Evolutionary conservation across 345 rosid genomes (phyloP).

Genomic region (Ceriops tagal): DNA sequence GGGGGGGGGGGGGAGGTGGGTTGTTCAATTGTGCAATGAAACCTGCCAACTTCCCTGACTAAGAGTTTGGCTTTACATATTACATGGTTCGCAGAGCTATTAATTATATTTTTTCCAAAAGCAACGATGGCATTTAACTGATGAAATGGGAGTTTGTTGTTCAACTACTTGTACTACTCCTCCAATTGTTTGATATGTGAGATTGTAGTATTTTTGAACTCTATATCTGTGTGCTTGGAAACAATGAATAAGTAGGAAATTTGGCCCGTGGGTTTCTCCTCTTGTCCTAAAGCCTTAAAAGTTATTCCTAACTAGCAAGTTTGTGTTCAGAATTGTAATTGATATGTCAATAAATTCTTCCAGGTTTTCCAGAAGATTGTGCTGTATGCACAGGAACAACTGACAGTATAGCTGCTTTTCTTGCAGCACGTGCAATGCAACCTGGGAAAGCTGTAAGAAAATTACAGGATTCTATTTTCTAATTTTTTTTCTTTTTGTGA

Average conservation of each 20-base stretch:
- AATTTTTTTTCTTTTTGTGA: slow-evolving; percentile 9
- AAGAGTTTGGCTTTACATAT: neutral
- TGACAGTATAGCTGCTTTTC: slow-evolving; percentile 95
- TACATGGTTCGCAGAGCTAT: neutral
- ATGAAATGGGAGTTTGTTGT: neutral
- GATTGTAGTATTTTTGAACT: neutral
- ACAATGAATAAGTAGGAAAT: neutral
- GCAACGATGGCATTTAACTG: neutral
- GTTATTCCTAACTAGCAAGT: neutral
- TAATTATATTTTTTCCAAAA: neutral
- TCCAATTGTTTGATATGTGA: neutral
- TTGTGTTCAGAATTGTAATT: neutral
- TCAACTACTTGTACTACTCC: neutral
- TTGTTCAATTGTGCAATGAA: too few relatives aligned
- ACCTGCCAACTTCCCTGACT: neutral
- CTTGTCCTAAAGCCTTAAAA: neutral
- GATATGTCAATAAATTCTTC: slow-evolving; percentile 15
- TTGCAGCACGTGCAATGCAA: slow-evolving; percentile 77
- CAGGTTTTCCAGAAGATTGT: slow-evolving; percentile 79
- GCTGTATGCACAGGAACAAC: slow-evolving; percentile 83
- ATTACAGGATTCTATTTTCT: slow-evolving; percentile 14
- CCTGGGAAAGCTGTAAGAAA: slow-evolving; percentile 83
- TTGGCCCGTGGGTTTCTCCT: neutral
- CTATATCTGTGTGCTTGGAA: neutral
- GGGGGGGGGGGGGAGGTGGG: too few relatives aligned